Conservation (phyloP, 345 rosid genomes). For the Hibiscus syriacus region DNA sequence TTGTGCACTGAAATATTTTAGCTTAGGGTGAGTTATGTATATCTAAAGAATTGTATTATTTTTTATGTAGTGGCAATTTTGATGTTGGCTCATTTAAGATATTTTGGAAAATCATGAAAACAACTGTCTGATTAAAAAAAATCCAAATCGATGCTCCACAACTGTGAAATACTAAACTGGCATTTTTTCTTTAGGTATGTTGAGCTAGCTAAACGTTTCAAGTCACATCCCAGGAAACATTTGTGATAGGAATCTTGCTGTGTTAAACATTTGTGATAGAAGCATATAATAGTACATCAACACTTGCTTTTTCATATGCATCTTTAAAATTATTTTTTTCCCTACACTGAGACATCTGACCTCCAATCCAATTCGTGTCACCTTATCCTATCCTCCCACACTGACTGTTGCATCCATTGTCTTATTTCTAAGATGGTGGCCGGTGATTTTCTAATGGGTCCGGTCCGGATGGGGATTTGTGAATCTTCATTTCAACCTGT, state of each 20-base stretch:
- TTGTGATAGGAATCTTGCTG: neutral
- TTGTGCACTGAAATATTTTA: conserved; percentile 19
- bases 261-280: neutral
- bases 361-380: neutral
- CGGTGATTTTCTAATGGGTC: conserved; percentile 39
- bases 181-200: neutral
- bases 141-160: neutral
- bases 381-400: conserved; percentile 3
- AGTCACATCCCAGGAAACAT: neutral
- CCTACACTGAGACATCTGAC: conserved; percentile 21
- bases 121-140: conserved; percentile 2
- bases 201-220: conserved; percentile 2
- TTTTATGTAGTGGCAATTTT: conserved; percentile 36
- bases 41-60: conserved; percentile 23
- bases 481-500: conserved; percentile 34
- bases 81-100: conserved; percentile 25
- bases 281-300: neutral
- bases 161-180: neutral
- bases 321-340: conserved; percentile 7
- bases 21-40: conserved; percentile 37
- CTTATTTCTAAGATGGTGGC: conserved; percentile 38
- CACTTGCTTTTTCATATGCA: conserved; percentile 12
- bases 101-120: conserved; percentile 14
- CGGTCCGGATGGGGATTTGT: conserved; percentile 38
- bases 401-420: conserved; percentile 7